These are phyloP conservation scores for Papiliotrema fonsecae DNA, from an alignment of 1,284 basidiomycete species.

Conservation along the genomic window DNA sequence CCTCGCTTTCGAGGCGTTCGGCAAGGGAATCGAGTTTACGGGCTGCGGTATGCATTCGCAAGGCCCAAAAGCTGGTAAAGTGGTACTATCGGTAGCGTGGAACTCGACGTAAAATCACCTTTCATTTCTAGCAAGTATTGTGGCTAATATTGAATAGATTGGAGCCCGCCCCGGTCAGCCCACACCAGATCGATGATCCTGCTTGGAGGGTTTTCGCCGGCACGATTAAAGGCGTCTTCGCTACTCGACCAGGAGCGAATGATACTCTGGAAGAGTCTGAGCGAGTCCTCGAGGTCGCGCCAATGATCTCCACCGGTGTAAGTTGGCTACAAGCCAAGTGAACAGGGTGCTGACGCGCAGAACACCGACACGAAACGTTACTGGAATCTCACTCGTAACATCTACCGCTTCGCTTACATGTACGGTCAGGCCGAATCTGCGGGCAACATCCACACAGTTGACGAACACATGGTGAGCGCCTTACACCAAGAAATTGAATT, in stretches of 20 bases:
- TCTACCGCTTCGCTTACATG: conserved; percentile 41
- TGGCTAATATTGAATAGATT: conserved; percentile 13
- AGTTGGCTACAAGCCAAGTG: conserved; percentile 3
- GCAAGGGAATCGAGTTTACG: conserved; percentile 20
- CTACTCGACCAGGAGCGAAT: conserved; percentile 20
- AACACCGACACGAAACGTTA: conserved; percentile 45
- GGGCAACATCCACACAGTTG: conserved; percentile 37
- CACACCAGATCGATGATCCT: conserved; percentile 28
- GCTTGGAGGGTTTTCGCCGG: conserved; percentile 40
- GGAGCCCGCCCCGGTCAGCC: conserved; percentile 43
- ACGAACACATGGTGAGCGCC: conserved; percentile 29
- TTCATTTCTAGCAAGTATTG: too few relatives aligned
- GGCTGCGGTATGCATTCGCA: conserved; percentile 10
- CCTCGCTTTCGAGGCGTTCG: conserved; percentile 38
- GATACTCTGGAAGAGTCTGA: conserved; percentile 12
- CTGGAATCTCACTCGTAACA: conserved; percentile 42
- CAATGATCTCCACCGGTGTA: conserved; percentile 32
- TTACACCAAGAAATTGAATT: neutral
- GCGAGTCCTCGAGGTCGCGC: conserved; percentile 31
- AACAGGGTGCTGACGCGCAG: conserved; percentile 5
- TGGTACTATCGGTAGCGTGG: conserved; percentile 28
- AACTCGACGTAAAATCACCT: conserved; percentile 35
- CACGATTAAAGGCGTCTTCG: conserved; percentile 30
- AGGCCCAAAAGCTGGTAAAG: conserved; percentile 27
- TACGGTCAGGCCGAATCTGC: too few relatives aligned